A percentile compares a stretch with the other conserved stretches of the same genome.
phyloP scores from a whole-genome alignment of 2,329 filamentous ascomycete species.

The Thielaviopsis populi region DNA sequence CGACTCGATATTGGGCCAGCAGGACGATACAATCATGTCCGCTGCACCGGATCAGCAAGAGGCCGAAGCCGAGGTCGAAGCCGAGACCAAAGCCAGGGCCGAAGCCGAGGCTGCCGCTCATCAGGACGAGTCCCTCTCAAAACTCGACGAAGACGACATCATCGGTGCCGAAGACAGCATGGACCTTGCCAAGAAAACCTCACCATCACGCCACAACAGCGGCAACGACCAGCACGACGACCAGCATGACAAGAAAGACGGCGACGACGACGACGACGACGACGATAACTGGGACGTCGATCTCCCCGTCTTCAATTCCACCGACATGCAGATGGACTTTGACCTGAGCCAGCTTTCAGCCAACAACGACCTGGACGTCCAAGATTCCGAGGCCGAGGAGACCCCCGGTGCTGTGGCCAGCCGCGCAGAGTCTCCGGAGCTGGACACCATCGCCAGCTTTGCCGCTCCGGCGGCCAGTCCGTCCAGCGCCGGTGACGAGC shows the following conservation, averaged over 20 bases:
- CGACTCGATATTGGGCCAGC: not conserved
- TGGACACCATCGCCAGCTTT: not conserved
- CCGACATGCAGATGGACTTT: slow-evolving; percentile 4
- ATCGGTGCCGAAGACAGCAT: not conserved
- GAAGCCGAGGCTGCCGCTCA: not conserved
- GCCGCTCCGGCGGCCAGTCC: not conserved
- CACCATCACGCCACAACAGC: not conserved
- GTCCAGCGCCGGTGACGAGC: not conserved
- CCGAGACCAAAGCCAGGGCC: not conserved
- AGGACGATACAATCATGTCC: not conserved
- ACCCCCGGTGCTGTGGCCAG: not conserved
- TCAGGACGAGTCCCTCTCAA: not conserved
- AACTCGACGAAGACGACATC: not conserved
- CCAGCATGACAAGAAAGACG: not conserved
- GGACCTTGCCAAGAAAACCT: not conserved
- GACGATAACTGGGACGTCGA: slow-evolving; percentile 15
- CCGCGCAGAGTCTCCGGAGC: slow-evolving; percentile 2
- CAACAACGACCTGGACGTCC: not conserved
- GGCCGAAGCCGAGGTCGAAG: not conserved
- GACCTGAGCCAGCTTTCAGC: slow-evolving; percentile 10
- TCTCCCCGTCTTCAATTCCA: slow-evolving; percentile 14
- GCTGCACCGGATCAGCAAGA: not conserved
- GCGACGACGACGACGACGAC: slow-evolving; percentile 9
- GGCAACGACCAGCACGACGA: not conserved
- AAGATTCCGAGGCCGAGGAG: not conserved